Percentiles rank a stretch among this genome's conserved stretches.
These are phyloP conservation scores for Hypericum androsaemum DNA, from an alignment of 345 rosid genomes.

Conservation along the genomic window DNA sequence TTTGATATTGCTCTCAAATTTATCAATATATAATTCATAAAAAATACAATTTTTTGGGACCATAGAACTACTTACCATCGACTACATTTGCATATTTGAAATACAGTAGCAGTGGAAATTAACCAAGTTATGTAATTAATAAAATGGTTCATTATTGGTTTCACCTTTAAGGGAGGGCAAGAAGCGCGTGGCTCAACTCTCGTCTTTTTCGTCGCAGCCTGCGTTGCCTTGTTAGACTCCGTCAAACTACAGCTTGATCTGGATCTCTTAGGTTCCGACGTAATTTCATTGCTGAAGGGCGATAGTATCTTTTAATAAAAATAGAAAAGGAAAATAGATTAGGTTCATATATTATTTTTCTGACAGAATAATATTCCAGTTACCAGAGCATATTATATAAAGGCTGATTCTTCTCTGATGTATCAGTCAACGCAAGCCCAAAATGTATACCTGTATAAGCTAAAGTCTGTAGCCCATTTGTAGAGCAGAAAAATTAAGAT, in stretches of 20 bases:
- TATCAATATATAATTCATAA: too few species aligned
- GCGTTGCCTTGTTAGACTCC: constrained; percentile 30
- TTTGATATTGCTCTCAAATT: too few species aligned
- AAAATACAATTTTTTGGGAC: too few species aligned
- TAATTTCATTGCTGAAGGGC: constrained; percentile 21
- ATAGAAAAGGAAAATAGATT: constrained; percentile 7
- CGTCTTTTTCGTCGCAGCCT: constrained; percentile 54
- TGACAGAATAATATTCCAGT: constrained; percentile 10
- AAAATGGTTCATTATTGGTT: neutral
- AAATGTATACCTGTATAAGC: too few species aligned
- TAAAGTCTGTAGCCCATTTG: too few species aligned
- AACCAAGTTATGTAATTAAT: neutral
- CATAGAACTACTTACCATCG: too few species aligned
- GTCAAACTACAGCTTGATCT: constrained; percentile 6
- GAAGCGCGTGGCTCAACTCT: constrained; percentile 34
- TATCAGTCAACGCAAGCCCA: too few species aligned
- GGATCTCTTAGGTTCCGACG: constrained; percentile 49
- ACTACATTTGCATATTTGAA: too few species aligned
- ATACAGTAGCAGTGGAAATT: too few species aligned
- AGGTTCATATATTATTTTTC: neutral
- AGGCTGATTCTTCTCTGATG: too few species aligned
- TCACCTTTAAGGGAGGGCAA: constrained; percentile 28
- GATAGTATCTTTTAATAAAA: constrained; percentile 19
- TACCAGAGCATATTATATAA: too few species aligned
- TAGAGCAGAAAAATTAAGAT: too few species aligned